These are phyloP conservation scores for Xylona heveae DNA, from an alignment of 495 filamentous ascomycete genomes.

Conservation along the genomic window DNA sequence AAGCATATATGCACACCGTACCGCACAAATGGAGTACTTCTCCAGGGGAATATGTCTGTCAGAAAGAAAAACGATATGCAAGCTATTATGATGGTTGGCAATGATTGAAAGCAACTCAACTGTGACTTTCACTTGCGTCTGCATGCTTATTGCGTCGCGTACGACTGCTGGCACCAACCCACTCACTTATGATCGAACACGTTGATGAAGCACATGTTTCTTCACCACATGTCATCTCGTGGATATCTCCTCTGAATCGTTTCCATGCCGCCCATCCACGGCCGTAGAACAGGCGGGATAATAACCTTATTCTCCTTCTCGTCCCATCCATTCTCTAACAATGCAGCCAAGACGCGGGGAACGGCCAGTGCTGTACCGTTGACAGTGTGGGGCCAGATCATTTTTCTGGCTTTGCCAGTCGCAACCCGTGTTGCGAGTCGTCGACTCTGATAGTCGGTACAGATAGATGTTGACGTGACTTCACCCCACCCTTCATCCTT, in stretches of 20 bases:
- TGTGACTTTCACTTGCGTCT: no score
- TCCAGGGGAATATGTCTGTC: no score
- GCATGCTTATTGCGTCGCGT: no score
- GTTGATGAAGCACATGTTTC: no score
- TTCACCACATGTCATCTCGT: no score
- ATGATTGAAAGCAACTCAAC: no score
- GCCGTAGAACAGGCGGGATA: slow-evolving; percentile 54
- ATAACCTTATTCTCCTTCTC: slow-evolving; percentile 36
- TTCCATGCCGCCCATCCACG: slow-evolving; percentile 61
- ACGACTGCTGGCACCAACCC: no score
- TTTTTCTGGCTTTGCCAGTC: slow-evolving; percentile 12
- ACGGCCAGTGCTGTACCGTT: slow-evolving; percentile 91
- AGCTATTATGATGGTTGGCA: no score
- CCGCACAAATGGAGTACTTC: no score
- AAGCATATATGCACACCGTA: no score
- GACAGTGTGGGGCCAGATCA: slow-evolving; percentile 47
- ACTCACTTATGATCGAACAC: no score
- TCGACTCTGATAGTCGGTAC: slow-evolving; percentile 84
- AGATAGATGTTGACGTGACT: slow-evolving; percentile 74
- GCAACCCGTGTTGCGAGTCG: slow-evolving; percentile 53
- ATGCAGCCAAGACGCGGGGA: slow-evolving; percentile 67
- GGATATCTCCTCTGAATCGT: slow-evolving; percentile 33
- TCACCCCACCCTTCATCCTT: slow-evolving; percentile 78
- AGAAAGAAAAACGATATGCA: no score
- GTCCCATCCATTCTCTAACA: slow-evolving; percentile 89